Evolutionary conservation across 768 basidiomycete genomes (phyloP).

Genomic region (Serendipita sp.): DNA sequence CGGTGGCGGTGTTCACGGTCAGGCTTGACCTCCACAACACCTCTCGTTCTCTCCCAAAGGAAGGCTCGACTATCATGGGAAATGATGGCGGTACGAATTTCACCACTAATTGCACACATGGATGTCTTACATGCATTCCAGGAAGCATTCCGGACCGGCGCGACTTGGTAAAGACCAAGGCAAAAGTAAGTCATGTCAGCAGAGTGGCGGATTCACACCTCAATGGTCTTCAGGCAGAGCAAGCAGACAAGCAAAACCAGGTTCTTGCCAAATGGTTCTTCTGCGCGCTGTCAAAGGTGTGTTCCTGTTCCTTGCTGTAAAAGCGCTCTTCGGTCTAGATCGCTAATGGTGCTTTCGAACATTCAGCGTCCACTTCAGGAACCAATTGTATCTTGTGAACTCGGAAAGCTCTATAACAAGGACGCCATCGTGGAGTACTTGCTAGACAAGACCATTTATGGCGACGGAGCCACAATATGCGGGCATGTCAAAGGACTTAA

Average conservation of each 20-base stretch:
- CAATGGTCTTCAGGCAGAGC: constrained; percentile 38
- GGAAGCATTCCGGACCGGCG: constrained; percentile 75
- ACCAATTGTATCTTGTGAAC: constrained; percentile 78
- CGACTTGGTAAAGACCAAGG: constrained; percentile 56
- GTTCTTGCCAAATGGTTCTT: constrained; percentile 78
- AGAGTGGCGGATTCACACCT: background rate
- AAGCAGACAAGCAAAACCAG: constrained; percentile 83
- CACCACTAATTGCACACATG: too few species aligned
- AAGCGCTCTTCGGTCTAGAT: background rate
- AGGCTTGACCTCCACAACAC: too few species aligned
- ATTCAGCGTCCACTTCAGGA: constrained; percentile 62
- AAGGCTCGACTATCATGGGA: constrained; percentile 33
- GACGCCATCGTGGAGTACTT: constrained; percentile 85
- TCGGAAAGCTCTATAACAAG: constrained; percentile 94
- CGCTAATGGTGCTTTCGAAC: background rate
- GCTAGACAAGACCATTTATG: constrained; percentile 64
- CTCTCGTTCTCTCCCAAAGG: too few species aligned
- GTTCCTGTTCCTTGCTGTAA: constrained; percentile 11
- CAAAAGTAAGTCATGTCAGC: constrained; percentile 32
- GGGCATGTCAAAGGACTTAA: constrained; percentile 82
- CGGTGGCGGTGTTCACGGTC: too few species aligned
- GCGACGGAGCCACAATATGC: constrained; percentile 84
- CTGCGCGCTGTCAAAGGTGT: constrained; percentile 88
- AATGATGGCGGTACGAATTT: constrained; percentile 45
- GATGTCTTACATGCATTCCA: background rate